Percentiles rank a stretch among this genome's conserved stretches.
Conservation (phyloP, 2,329 filamentous ascomycete genomes). For the Verticillium longisporum region DNA sequence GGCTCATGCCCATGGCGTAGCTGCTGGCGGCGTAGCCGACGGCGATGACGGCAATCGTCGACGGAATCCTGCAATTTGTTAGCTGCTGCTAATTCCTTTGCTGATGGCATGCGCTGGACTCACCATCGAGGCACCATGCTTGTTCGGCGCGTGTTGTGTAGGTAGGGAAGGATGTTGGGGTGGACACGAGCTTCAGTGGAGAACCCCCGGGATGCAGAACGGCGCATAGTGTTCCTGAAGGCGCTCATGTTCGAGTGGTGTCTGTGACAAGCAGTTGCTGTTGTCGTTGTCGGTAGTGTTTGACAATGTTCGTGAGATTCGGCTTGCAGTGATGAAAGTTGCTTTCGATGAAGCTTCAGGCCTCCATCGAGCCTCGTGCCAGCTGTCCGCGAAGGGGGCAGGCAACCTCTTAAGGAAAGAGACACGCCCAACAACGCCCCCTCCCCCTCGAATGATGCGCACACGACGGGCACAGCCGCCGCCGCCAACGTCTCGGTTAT, state of each 20-base stretch:
- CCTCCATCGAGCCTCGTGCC: background rate
- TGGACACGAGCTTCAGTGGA: slow-evolving; percentile 26
- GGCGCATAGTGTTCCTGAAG: slow-evolving; percentile 5
- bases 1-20: slow-evolving; percentile 18
- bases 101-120: slow-evolving; percentile 1
- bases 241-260: background rate
- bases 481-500: background rate
- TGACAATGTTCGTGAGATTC: no score
- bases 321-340: background rate
- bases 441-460: background rate
- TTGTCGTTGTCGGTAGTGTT: no score
- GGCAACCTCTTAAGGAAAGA: background rate
- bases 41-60: slow-evolving; percentile 21
- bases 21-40: slow-evolving; percentile 27
- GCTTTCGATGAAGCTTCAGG: background rate
- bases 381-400: background rate
- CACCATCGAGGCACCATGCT: slow-evolving; percentile 13
- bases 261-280: background rate
- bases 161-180: slow-evolving; percentile 23
- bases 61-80: slow-evolving; percentile 20
- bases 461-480: background rate
- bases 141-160: slow-evolving; percentile 20
- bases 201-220: slow-evolving; percentile 18
- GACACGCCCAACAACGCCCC: background rate
- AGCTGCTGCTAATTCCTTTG: background rate